These are phyloP conservation scores for Fusarium sp. DNA, from an alignment of 2,329 filamentous ascomycete species.

Conservation along the genomic window DNA sequence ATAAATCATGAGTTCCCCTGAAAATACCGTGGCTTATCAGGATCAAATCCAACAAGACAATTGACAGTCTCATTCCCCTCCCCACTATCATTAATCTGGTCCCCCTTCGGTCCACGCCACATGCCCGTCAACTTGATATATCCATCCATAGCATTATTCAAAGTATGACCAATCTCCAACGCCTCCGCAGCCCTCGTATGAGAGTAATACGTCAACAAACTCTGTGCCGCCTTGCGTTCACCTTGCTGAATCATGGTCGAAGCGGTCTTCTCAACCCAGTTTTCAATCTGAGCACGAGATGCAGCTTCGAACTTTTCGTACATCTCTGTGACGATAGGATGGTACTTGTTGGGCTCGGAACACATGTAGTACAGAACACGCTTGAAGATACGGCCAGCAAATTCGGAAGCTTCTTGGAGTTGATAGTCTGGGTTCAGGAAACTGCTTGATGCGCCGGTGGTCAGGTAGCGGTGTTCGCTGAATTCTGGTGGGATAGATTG, in stretches of 20 bases:
- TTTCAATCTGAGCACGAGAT: slow-evolving; percentile 27
- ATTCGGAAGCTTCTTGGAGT: slow-evolving; percentile 39
- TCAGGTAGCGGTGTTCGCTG: slow-evolving; percentile 39
- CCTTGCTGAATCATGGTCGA: slow-evolving; percentile 32
- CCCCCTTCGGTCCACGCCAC: slow-evolving; percentile 35
- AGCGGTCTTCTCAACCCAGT: slow-evolving; percentile 41
- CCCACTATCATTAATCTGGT: slow-evolving; percentile 42
- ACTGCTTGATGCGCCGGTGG: slow-evolving; percentile 39
- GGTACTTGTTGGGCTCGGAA: slow-evolving; percentile 35
- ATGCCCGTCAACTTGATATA: slow-evolving; percentile 42
- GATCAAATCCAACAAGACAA: slow-evolving; percentile 41
- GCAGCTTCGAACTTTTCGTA: slow-evolving; percentile 27
- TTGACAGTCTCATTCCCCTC: slow-evolving; percentile 43
- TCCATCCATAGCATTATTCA: slow-evolving; percentile 39
- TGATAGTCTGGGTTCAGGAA: slow-evolving; percentile 45
- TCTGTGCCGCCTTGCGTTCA: slow-evolving; percentile 28
- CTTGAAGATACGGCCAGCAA: slow-evolving; percentile 41
- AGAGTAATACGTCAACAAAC: slow-evolving; percentile 40
- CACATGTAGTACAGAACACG: slow-evolving; percentile 43
- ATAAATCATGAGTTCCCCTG: neutral
- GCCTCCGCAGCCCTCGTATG: slow-evolving; percentile 37
- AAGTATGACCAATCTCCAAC: slow-evolving; percentile 26
- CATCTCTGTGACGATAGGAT: slow-evolving; percentile 32
- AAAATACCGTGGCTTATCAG: slow-evolving; percentile 34
- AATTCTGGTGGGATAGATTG: slow-evolving; percentile 39